A percentile compares a stretch with the other conserved stretches of the same genome.
Conservation (phyloP, 345 rosid species). For the Schrenkiella parvula region DNA sequence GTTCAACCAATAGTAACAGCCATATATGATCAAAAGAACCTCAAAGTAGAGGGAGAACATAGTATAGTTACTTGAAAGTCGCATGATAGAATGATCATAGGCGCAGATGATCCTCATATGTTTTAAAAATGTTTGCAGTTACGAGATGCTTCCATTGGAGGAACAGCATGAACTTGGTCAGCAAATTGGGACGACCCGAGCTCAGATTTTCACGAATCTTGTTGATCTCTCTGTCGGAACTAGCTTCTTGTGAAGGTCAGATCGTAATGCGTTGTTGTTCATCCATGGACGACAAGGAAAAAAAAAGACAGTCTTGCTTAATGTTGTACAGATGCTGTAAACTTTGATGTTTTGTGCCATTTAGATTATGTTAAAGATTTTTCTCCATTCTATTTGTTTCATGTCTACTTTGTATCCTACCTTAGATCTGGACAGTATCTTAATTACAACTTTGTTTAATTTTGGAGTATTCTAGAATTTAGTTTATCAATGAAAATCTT, state of each 20-base stretch:
- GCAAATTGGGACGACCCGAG: slow-evolving; percentile 83
- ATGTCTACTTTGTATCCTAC: not conserved
- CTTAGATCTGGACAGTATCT: not conserved
- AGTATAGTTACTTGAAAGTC: not conserved
- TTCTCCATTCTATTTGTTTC: slow-evolving; percentile 5
- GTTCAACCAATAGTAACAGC: not conserved
- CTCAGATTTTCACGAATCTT: slow-evolving; percentile 70
- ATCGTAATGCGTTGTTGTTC: slow-evolving; percentile 8
- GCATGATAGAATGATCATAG: not conserved
- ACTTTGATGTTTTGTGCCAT: not conserved
- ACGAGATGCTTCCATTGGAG: slow-evolving; percentile 85
- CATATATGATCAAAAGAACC: not conserved
- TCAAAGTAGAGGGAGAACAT: not conserved
- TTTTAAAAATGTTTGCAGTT: slow-evolving; percentile 48
- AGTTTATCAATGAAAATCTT: not conserved
- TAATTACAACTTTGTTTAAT: not conserved
- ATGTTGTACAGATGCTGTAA: slow-evolving; percentile 22
- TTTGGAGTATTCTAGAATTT: not conserved
- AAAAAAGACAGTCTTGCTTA: not conserved
- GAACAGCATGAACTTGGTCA: slow-evolving; percentile 82
- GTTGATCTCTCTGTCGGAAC: slow-evolving; percentile 82
- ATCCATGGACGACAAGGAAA: slow-evolving; percentile 1
- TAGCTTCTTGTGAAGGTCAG: slow-evolving; percentile 65
- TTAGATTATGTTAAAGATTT: not conserved
- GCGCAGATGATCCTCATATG: not conserved